Conservation (phyloP, 345 rosid genomes). For the Acer yangbiense region DNA sequence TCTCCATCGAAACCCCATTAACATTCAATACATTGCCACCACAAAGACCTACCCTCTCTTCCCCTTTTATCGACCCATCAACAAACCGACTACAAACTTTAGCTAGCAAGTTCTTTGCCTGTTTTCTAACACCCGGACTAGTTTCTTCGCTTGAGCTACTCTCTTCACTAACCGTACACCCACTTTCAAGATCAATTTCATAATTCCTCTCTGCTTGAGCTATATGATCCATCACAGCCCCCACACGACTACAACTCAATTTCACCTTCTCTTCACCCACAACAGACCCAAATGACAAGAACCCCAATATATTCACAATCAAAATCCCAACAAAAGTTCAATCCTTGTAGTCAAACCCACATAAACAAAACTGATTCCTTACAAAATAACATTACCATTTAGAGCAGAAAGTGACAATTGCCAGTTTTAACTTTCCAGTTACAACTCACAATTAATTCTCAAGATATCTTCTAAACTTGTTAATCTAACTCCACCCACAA, state of each 20-base stretch:
- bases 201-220: conserved; percentile 38
- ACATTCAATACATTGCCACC: conserved; percentile 12
- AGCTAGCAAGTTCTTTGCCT: conserved; percentile 22
- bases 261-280: conserved; percentile 21
- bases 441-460: conserved; percentile 15
- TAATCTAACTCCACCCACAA: conserved; percentile 11
- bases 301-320: not conserved
- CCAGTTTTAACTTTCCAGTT: conserved; percentile 22
- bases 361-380: conserved; percentile 16
- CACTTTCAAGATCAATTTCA: conserved; percentile 76
- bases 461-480: conserved; percentile 18
- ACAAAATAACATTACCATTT: conserved; percentile 12
- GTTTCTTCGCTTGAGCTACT: conserved; percentile 31
- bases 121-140: conserved; percentile 26
- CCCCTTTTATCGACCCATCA: conserved; percentile 32
- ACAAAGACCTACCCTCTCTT: conserved; percentile 35
- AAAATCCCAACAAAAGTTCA: conserved; percentile 9
- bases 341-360: conserved; percentile 18
- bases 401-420: conserved; percentile 28
- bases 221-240: conserved; percentile 36
- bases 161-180: conserved; percentile 37
- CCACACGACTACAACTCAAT: conserved; percentile 17
- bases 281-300: conserved; percentile 8
- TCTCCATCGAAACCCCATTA: conserved; percentile 24
- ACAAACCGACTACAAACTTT: conserved; percentile 31